A percentile compares a stretch with the other conserved stretches of the same genome.
phyloP scores from a whole-genome alignment of 352 stramenopile species.

The Globisporangium lucens region DNA sequence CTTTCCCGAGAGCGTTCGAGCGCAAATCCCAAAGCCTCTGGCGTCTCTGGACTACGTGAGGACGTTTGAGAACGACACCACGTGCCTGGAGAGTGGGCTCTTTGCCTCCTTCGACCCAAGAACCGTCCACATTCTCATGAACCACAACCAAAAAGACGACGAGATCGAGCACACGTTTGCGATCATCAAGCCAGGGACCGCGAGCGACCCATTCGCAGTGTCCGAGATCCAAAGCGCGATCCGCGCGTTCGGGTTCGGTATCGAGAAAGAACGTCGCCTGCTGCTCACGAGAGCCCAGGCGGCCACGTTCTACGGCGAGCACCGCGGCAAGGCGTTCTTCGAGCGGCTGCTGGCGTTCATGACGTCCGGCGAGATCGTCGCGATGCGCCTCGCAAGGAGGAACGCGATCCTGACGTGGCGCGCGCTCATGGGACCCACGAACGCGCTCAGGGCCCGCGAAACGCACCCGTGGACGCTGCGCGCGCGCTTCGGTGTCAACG shows the following conservation, averaged over 20 bases:
- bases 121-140: constrained; percentile 6
- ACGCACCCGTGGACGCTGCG: constrained; percentile 56
- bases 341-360: constrained; percentile 55
- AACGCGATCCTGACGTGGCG: constrained; percentile 67
- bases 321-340: constrained; percentile 61
- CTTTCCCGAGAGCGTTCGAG: constrained; percentile 50
- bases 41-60: constrained; percentile 21
- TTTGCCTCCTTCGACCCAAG: constrained; percentile 29
- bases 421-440: constrained; percentile 75
- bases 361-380: constrained; percentile 65
- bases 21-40: constrained; percentile 21
- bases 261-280: constrained; percentile 38
- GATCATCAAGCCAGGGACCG: constrained; percentile 64
- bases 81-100: constrained; percentile 43
- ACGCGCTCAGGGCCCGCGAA: constrained; percentile 45
- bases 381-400: constrained; percentile 37
- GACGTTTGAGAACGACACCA: constrained; percentile 22
- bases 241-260: constrained; percentile 43
- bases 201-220: constrained; percentile 27
- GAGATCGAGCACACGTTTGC: constrained; percentile 40
- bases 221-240: constrained; percentile 36
- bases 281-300: constrained; percentile 45
- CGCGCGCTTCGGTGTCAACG: constrained; percentile 75
- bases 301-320: constrained; percentile 58
- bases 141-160: neutral